Conservation (phyloP, 352 stramenopile genomes). For the Globisporangium rhizosaccharum region DNA sequence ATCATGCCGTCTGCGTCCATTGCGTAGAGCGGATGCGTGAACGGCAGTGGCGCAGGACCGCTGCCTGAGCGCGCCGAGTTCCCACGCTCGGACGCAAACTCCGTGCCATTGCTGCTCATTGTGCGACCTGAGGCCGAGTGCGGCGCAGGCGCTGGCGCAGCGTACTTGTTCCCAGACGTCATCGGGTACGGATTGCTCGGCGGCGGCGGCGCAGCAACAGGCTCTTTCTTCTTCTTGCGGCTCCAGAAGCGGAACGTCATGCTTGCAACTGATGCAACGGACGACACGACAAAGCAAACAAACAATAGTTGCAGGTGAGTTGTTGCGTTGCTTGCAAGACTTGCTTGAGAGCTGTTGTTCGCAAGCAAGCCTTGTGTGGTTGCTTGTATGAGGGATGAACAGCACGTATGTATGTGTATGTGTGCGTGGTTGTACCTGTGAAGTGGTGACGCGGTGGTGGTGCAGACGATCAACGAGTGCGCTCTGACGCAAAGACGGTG, state of each 20-base stretch:
- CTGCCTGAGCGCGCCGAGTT: conserved; percentile 6
- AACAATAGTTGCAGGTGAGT: not conserved
- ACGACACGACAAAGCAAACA: not conserved
- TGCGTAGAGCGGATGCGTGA: conserved; percentile 74
- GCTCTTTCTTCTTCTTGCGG: conserved; percentile 64
- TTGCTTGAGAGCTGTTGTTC: not conserved
- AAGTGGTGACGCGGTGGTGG: too few relatives aligned
- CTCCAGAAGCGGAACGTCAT: conserved; percentile 78
- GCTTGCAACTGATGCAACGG: not conserved
- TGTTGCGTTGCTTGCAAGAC: not conserved
- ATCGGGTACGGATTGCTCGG: conserved; percentile 6
- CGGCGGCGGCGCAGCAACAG: conserved; percentile 2
- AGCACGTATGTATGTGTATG: not conserved
- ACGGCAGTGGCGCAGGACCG: conserved; percentile 34
- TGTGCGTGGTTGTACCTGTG: too few relatives aligned
- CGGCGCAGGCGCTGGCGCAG: conserved; percentile 20
- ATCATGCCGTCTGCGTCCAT: conserved; percentile 86
- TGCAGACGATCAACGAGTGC: too few relatives aligned
- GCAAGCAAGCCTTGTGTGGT: not conserved
- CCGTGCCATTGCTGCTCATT: conserved; percentile 35
- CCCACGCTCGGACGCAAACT: conserved; percentile 5
- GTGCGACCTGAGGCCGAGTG: conserved; percentile 39
- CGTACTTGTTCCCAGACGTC: conserved; percentile 31
- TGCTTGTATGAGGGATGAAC: not conserved
- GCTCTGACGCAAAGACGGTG: too few relatives aligned